A percentile compares a stretch with the other conserved stretches of the same genome.
phyloP scores from a whole-genome alignment of 495 filamentous ascomycete species.

The Pyrenopolyporus hunteri region DNA sequence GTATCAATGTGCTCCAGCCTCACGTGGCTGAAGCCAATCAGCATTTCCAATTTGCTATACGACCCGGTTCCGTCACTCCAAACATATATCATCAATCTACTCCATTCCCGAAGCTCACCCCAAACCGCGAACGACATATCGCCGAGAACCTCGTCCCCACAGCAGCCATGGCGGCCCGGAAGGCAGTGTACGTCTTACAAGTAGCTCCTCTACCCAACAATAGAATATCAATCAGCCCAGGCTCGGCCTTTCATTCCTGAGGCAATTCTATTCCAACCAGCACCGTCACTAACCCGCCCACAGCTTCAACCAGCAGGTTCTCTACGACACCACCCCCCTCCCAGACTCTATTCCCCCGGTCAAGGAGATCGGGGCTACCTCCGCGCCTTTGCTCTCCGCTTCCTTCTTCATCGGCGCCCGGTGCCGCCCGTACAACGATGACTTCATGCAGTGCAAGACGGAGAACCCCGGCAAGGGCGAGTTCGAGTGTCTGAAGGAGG shows the following conservation, averaged over 20 bases:
- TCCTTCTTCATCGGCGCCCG: conserved; percentile 97
- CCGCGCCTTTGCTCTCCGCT: conserved; percentile 87
- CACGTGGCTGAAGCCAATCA: conserved; percentile 44
- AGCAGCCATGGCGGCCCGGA: conserved; percentile 56
- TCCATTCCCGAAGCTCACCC: conserved; percentile 37
- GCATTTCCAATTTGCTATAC: conserved; percentile 42
- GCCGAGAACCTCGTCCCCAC: conserved; percentile 33
- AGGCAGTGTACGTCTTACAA: conserved; percentile 52
- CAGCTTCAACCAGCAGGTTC: conserved; percentile 91
- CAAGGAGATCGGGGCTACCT: conserved; percentile 86
- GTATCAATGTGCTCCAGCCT: conserved; percentile 10
- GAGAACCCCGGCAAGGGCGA: conserved; percentile 87
- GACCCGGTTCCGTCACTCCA: conserved; percentile 25
- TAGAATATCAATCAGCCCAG: conserved; percentile 34
- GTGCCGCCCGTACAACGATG: conserved; percentile 95
- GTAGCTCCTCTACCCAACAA: neutral
- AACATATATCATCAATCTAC: conserved; percentile 3
- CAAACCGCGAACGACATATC: conserved; percentile 26
- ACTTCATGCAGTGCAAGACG: conserved; percentile 99
- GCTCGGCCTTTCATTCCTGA: neutral
- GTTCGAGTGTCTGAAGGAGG: conserved; percentile 93
- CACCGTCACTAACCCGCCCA: conserved; percentile 27
- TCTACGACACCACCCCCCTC: conserved; percentile 95
- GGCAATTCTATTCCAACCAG: conserved; percentile 12
- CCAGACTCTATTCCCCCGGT: conserved; percentile 89